Percentiles rank a stretch among this genome's conserved stretches.
Conservation (phyloP, 805 yeast species). For the Zygoascus ofunaensis region DNA sequence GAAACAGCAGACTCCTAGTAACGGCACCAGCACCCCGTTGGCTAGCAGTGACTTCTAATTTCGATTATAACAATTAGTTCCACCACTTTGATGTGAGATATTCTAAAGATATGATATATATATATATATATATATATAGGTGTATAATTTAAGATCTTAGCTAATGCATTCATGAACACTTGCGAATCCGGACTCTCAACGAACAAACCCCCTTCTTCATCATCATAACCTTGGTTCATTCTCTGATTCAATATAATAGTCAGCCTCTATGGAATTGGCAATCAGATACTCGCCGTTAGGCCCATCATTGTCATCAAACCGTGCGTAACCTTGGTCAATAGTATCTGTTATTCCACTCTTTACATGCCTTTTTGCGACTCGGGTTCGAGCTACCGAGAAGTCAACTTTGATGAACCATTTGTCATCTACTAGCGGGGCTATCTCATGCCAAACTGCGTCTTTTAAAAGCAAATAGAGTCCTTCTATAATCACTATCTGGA, state of each 20-base stretch:
- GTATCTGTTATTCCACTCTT: constrained; percentile 29
- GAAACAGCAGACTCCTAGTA: background rate
- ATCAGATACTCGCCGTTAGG: constrained; percentile 46
- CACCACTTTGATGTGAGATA: no score
- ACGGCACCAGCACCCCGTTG: constrained; percentile 5
- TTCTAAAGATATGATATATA: constrained; percentile 1
- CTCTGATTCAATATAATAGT: constrained; percentile 16
- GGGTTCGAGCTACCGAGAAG: constrained; percentile 36
- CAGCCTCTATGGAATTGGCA: constrained; percentile 23
- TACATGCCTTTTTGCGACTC: constrained; percentile 61
- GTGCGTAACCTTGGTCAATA: constrained; percentile 28
- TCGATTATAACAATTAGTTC: background rate
- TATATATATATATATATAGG: no score
- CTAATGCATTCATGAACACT: background rate
- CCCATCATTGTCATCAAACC: constrained; percentile 44
- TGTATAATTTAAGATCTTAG: background rate
- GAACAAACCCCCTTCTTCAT: constrained; percentile 1
- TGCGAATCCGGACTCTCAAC: background rate
- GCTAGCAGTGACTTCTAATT: constrained; percentile 5
- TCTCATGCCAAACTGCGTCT: constrained; percentile 50
- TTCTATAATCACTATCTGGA: constrained; percentile 57
- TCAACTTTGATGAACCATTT: constrained; percentile 42
- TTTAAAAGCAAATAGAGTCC: constrained; percentile 63
- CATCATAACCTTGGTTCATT: background rate
- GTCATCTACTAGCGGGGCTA: constrained; percentile 33